A percentile compares a stretch with the other conserved stretches of the same genome.
Conservation (phyloP, 441 rosid genomes). For the Corymbia citriodora region DNA sequence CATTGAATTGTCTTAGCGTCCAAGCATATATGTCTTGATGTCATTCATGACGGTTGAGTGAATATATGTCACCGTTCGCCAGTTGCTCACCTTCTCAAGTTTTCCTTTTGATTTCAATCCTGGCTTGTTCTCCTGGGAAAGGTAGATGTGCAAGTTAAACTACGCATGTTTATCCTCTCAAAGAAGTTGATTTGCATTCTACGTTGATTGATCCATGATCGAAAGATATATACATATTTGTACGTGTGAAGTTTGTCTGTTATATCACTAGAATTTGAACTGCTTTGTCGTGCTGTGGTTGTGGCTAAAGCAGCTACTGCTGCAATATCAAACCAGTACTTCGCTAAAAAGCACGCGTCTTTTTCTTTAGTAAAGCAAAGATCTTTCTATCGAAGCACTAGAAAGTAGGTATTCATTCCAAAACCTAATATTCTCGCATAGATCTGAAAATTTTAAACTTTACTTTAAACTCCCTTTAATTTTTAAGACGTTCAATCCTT, state of each 20-base stretch:
- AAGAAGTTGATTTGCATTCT: background rate
- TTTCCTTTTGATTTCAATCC: background rate
- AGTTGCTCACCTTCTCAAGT: background rate
- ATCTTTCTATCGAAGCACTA: background rate
- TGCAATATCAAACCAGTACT: background rate
- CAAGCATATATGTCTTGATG: background rate
- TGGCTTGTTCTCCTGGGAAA: background rate
- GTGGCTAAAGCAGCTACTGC: background rate
- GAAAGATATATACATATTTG: background rate
- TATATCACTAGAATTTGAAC: background rate
- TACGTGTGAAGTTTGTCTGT: no score
- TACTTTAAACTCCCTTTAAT: background rate
- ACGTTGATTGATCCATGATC: background rate
- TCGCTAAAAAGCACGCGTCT: background rate
- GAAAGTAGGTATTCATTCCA: background rate
- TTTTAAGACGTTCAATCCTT: background rate
- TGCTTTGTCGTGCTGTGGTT: background rate
- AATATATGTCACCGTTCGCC: background rate
- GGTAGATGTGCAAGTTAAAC: background rate
- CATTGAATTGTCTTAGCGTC: background rate
- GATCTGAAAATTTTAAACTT: no score
- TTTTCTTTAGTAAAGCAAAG: background rate
- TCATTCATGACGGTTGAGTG: background rate
- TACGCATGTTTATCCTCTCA: background rate
- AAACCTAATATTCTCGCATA: background rate